Conservation (phyloP, 192 early-diverging fungal species). For the Entophlyctis helioformis region DNA sequence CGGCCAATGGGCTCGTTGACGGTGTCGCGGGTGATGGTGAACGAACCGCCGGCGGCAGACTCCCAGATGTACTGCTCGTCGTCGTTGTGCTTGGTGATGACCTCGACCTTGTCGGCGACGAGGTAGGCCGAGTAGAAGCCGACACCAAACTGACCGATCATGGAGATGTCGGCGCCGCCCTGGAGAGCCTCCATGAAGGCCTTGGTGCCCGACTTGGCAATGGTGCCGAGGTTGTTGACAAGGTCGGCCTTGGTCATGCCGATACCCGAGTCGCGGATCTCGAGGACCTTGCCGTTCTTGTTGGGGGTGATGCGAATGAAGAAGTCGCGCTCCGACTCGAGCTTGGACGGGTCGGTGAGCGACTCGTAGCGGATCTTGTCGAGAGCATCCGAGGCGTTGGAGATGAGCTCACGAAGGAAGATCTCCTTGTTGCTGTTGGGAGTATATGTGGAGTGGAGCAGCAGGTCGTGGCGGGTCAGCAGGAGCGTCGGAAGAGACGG, state of each 20-base stretch:
- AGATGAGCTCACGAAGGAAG: slow-evolving; percentile 97
- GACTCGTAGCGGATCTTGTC: slow-evolving; percentile 99
- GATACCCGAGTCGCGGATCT: slow-evolving; percentile 80
- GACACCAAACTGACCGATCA: slow-evolving; percentile 99
- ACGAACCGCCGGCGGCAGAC: slow-evolving; percentile 76
- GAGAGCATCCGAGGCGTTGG: slow-evolving; percentile 86
- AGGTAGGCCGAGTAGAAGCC: slow-evolving; percentile 99
- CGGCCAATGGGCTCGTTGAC: slow-evolving; percentile 82
- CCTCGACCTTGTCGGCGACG: slow-evolving; percentile 94
- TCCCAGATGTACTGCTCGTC: slow-evolving; percentile 96
- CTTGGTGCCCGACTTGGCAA: slow-evolving; percentile 99
- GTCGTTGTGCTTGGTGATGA: slow-evolving; percentile 95
- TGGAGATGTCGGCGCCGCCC: slow-evolving; percentile 93
- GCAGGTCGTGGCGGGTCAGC: too few species aligned
- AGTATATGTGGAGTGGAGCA: too few species aligned
- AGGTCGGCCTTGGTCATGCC: slow-evolving; percentile 94
- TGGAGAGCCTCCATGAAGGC: slow-evolving; percentile 98
- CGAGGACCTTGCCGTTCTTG: slow-evolving; percentile 71
- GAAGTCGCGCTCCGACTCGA: slow-evolving; percentile 87
- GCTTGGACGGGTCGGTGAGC: slow-evolving; percentile 82
- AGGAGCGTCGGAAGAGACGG: too few species aligned
- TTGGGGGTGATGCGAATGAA: slow-evolving; percentile 91
- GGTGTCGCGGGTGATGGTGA: slow-evolving; percentile 91
- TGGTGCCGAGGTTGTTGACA: slow-evolving; percentile 98
- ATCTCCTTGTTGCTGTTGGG: slow-evolving; percentile 75